Conservation (phyloP, 805 yeast species). For the Myxozyma monticola region DNA sequence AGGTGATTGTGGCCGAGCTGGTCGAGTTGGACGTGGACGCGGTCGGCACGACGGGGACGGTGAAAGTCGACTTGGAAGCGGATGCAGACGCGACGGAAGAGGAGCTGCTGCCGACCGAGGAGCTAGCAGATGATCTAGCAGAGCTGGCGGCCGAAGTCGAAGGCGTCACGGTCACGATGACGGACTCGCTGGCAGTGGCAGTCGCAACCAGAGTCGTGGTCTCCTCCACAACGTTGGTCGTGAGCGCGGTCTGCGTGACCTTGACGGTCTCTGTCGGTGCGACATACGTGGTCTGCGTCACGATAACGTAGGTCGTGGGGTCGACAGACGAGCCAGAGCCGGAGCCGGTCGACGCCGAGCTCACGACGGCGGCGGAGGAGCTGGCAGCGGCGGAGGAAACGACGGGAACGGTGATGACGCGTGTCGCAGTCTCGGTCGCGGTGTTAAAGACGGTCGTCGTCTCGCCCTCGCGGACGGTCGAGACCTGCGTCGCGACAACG, state of each 20-base stretch:
- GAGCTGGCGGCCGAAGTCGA: background rate
- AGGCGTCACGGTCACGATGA: background rate
- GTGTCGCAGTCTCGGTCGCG: background rate
- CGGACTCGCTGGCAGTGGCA: background rate
- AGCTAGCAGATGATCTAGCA: too few species aligned
- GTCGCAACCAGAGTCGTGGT: background rate
- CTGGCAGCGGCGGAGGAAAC: background rate
- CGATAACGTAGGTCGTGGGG: conserved; percentile 11
- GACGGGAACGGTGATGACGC: background rate
- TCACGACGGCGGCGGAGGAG: background rate
- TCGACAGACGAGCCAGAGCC: background rate
- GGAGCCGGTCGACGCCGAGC: background rate
- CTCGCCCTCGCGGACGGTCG: conserved; percentile 1
- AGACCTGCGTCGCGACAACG: background rate
- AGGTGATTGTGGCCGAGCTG: background rate
- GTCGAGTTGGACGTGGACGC: background rate
- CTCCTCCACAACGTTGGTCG: background rate
- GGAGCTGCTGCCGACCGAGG: background rate
- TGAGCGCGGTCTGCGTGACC: conserved; percentile 1
- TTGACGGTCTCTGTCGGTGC: conserved; percentile 10
- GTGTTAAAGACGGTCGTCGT: background rate
- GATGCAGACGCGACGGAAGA: background rate
- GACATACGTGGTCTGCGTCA: conserved; percentile 6
- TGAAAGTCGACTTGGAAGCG: background rate
- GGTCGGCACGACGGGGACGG: background rate